Evolutionary conservation across 305 asterid species (phyloP), one percentile per base, ranked within the genome.

Genomic region (Fraxinus baroniana): DNA sequence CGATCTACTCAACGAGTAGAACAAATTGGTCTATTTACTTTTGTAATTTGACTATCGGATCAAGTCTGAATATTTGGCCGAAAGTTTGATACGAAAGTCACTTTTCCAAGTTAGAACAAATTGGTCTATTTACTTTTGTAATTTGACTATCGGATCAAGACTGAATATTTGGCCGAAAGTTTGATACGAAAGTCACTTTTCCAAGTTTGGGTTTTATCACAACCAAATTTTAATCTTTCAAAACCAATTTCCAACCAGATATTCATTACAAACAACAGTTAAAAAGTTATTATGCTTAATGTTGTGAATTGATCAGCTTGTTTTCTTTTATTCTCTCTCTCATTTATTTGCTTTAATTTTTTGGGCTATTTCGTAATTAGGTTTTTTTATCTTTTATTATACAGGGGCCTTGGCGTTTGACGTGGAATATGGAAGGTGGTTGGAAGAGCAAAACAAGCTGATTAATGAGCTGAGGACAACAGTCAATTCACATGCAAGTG

Each of bases 371-470:
- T 12, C 7, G 73, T 24, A 72, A 33, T 33, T 26, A 15, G 55
- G 55, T 60, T 70, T 80, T 26, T 39, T 66, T 20, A 71, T 76
- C 9, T 79, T 60, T 35, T 79, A 28, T 76, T 72, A 72, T 84
- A 82, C 90, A 95, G 99, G 97, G 84, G 92, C 95, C 18, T 82
- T 94, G 90, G 93, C 97, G 4, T 95, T 93, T 84, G 99, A 93
- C 76, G 97, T 78, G 8, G 99, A 95, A 85, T 93, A 95, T 78
- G 87, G 87, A 17, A 88, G 97, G 74, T 95, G 99, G 99, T 78
- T 81, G 83, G 99, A 95, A 84, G 99, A 95, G 71, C 97, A 90
- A 64, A 91, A 84, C 87, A 89, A 88, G 85, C 92, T 80, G 26
- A 87, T 93, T 74, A 93, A 82, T 49, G 96, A 95, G 87, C 90